Percentiles rank a stretch among this genome's conserved stretches.
phyloP scores from a whole-genome alignment of 73 alveolate genomes.

The Blepharisma stoltei region DNA sequence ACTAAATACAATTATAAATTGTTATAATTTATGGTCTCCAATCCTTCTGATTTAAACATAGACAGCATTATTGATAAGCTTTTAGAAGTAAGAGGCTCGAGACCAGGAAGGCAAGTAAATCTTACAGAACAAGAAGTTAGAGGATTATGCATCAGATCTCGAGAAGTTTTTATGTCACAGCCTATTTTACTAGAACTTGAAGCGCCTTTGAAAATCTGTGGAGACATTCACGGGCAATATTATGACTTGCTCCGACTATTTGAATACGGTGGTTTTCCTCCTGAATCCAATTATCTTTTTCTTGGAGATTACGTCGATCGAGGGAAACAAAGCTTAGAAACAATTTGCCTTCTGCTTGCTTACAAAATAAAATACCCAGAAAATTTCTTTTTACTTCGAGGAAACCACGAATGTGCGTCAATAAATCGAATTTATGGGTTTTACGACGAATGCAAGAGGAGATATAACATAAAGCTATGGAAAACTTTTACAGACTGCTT shows the following conservation, averaged over 20 bases:
- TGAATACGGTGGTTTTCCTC: slow-evolving; percentile 58
- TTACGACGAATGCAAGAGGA: slow-evolving; percentile 93
- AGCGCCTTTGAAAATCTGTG: slow-evolving; percentile 85
- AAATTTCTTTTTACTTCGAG: slow-evolving; percentile 68
- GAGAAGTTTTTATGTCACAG: slow-evolving; percentile 75
- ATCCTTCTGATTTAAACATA: neutral
- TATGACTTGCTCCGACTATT: slow-evolving; percentile 73
- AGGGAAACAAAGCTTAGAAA: slow-evolving; percentile 46
- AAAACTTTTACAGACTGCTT: slow-evolving; percentile 91
- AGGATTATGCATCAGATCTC: slow-evolving; percentile 69
- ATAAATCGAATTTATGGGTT: slow-evolving; percentile 94
- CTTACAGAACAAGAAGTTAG: slow-evolving; percentile 78
- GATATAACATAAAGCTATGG: slow-evolving; percentile 92
- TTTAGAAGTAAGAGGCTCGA: slow-evolving; percentile 33
- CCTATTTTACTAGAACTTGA: slow-evolving; percentile 65
- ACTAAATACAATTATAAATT: slow-evolving; percentile 2
- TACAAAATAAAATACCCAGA: slow-evolving; percentile 84
- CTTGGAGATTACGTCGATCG: slow-evolving; percentile 72
- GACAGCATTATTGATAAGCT: slow-evolving; percentile 30
- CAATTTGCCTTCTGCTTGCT: slow-evolving; percentile 40
- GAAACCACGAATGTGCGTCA: slow-evolving; percentile 92
- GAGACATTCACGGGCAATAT: slow-evolving; percentile 84
- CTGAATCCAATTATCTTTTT: slow-evolving; percentile 53
- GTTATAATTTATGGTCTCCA: slow-evolving; percentile 23
- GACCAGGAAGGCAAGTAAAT: slow-evolving; percentile 35